Evolutionary conservation across 257 asterid genomes (phyloP), one percentile per base, ranked within the genome.

Genomic region (Solanum pinnatisectum): DNA sequence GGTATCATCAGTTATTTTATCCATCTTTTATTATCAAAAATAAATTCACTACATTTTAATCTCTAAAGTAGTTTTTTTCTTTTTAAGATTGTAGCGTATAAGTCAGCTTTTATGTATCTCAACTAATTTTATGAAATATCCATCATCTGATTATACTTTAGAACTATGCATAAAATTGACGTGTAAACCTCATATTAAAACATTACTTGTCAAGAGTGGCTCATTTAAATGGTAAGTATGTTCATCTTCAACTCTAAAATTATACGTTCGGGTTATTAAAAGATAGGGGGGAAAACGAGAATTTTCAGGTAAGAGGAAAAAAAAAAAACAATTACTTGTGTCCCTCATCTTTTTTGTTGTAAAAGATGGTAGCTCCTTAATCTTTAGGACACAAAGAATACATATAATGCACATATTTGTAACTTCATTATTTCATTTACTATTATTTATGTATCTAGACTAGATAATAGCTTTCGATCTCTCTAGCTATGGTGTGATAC

Each of bases 31-130:
- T 16, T 33, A 74, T 74, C 25, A 74, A 37, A 30, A 74, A 74
- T 73, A 20, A 73, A 20, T 35, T 35, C 27, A 20, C 30, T 36
- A 5, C 18, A 20, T 18, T 73, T 73, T 20, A 18, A 18, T 35
- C 27, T 73, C 27, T 73, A 14, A 71, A 15, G 6, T 30, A 3
- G 15, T 18, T 15, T 15, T 15, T 39, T 49, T 49, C 7, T 49
- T 15, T 14, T 15, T 15, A 1, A 49, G 0, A 49, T 15, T 20
- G 1, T 5, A 49, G 22, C 5, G 60, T 15, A 15, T 1, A 5
- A 8, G 2, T 2, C 1, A 15, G 8, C 15, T 49, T 49, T 15
- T 0, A 8, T 0, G 0, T 15, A 42, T 42, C 49, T 42, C 49
- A 42, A 42, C 49, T 42, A 42, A 42, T 42, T 42, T 15, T 3